Base-by-base conservation (phyloP, 208 protist species). In the Phytomonas francai region DNA sequence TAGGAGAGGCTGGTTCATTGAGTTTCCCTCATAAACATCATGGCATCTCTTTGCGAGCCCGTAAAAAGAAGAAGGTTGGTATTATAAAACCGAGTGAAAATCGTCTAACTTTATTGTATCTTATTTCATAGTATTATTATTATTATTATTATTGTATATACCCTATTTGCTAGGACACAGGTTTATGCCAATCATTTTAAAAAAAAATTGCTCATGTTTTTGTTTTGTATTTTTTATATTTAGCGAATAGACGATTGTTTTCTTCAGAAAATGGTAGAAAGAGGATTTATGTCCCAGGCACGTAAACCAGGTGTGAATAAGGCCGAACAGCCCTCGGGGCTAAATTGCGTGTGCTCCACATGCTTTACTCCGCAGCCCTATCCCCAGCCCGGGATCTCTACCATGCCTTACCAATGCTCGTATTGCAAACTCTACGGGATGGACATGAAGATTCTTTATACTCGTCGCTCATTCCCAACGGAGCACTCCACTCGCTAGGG, bases 361-460 rank as follows among this genome's bases (percentile, higher is more conserved):
- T 95, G 90, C 68, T 72, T 88, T 58, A 78, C 82, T 31, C 75
- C 76, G 12, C 59, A 87, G 30, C 67, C 73, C 28, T 77, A 92
- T 29, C 90, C 90, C 2, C 78, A 87, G 12, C 65, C 88, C 11
- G 76, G 80, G 27, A 63, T 78, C 11, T 76, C 71, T 19, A 77
- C 76, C 51, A 81, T 79, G 28, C 78, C 83, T 12, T 87, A 88
- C 78, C 89, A 93, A 70, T 95, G 89, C 67, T 77, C 81, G 19
- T 79, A 93, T 64, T 95, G 89, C 54, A 76, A 85, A 9, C 78
- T 93, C 79, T 74, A 78, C n/a, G 87, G 87, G 6, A 71, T 70
- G 42, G 89, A 95, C 49, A 79, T 85, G 29, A 93, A 93, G 74
- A 67, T 93, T 49, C 75, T 95, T 14, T 92, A 93, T 76, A 90